Evolutionary conservation across 495 filamentous ascomycete species (phyloP).

Genomic region (Xylaria longipes): DNA sequence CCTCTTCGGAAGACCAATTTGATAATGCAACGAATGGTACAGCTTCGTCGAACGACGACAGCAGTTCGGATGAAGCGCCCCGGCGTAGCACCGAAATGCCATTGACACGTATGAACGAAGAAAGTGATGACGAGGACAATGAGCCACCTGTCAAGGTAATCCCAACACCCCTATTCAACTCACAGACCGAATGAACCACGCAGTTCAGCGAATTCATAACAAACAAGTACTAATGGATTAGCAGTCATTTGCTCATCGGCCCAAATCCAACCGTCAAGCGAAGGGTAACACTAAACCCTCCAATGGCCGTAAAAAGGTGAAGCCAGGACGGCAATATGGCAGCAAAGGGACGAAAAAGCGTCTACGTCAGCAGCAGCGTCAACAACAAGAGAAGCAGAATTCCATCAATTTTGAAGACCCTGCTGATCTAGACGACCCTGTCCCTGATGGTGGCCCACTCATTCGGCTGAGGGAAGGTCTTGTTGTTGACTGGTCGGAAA

Average conservation of each 20-base stretch:
- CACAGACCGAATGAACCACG: not conserved
- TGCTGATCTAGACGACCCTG: constrained; percentile 24
- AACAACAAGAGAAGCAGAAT: constrained; percentile 32
- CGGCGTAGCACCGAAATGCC: constrained; percentile 37
- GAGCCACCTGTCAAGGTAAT: constrained; percentile 39
- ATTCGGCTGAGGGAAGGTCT: constrained; percentile 81
- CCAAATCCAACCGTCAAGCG: constrained; percentile 32
- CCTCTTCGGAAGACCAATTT: constrained; percentile 37
- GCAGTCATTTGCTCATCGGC: constrained; percentile 26
- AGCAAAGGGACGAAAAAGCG: constrained; percentile 45
- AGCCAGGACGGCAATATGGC: constrained; percentile 43
- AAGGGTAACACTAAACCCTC: constrained; percentile 33
- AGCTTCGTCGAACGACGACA: constrained; percentile 48
- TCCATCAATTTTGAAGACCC: constrained; percentile 31
- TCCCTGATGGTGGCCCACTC: constrained; percentile 63
- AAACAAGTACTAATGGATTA: constrained; percentile 21
- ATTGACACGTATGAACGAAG: constrained; percentile 55
- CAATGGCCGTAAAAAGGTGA: constrained; percentile 46
- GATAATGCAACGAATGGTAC: constrained; percentile 38
- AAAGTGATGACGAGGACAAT: constrained; percentile 58
- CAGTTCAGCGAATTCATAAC: not conserved
- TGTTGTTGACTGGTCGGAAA: constrained; percentile 78
- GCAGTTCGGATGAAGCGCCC: constrained; percentile 43
- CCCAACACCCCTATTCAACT: constrained; percentile 8
- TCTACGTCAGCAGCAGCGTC: constrained; percentile 39